Conservation (phyloP, 129 eudicot species). For the Flaveria brownii region DNA sequence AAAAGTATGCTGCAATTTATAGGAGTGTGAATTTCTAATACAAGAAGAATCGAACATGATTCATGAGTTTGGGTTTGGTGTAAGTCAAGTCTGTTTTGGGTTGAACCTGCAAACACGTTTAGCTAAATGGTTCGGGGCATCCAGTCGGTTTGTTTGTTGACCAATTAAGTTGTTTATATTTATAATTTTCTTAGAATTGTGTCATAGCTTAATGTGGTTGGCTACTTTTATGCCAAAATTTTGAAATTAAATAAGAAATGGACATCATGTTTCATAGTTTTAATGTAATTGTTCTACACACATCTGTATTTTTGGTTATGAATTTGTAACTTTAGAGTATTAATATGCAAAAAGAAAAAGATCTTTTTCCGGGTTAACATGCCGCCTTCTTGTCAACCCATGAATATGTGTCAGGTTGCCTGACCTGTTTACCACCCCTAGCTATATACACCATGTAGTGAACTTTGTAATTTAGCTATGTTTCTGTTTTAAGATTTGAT, state of each 20-base stretch:
- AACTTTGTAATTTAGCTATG: slow-evolving; percentile 2
- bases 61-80: not conserved
- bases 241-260: not conserved
- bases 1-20: not conserved
- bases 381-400: not conserved
- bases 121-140: not conserved
- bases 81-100: not conserved
- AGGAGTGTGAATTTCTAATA: not conserved
- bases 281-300: not conserved
- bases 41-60: not conserved
- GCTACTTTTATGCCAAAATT: not conserved
- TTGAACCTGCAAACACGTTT: not conserved
- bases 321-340: not conserved
- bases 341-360: not conserved
- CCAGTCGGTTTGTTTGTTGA: not conserved
- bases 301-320: not conserved
- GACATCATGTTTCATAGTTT: not conserved
- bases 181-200: not conserved
- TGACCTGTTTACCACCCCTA: not conserved
- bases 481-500: not conserved
- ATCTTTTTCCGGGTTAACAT: not conserved
- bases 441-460: not conserved
- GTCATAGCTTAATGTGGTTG: not conserved
- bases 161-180: not conserved
- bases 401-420: not conserved